Evolutionary conservation across 2,329 filamentous ascomycete genomes (phyloP), one percentile per base, ranked within the genome.

Genomic region (Zymoseptoria crescenta): DNA sequence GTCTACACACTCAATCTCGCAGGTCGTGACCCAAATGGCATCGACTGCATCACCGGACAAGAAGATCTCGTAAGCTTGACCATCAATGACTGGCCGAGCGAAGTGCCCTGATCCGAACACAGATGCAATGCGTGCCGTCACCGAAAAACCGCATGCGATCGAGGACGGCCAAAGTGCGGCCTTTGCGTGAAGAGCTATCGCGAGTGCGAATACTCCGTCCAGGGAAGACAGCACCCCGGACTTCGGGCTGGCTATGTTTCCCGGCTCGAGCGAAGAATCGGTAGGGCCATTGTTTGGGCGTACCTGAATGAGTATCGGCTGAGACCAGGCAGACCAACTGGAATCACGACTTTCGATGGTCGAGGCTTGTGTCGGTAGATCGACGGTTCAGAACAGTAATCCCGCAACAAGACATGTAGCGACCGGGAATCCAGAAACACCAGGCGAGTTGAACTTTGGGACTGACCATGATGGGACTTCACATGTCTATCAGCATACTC

Each of bases 241-340:
- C 45, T 82, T 45, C 76, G 82, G 29, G 81, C 74, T 21, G 74
- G 74, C n/a, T 76, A 75, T 63, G 74, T 76, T 4, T 70, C 72
- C 10, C 64, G 70, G 35, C 61, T 75, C 9, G 74, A 76, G 61
- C 65, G 68, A 55, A 65, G 74, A 28, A 62, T 75, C 55, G 67
- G 73, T 74, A 57, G 10, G 66, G 58, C 24, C 29, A 1, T 13
- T n/a, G 4, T 4, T 45, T 45, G 35, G 29, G 27, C 35, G 24
- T 4, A 8, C 19, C 41, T n/a, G 19, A 54, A 20, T 16, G 19
- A n/a, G 19, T 28, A 60, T 54, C 24, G 28, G 56, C 68, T 49
- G 64, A 71, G n/a, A 52, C 9, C 49, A 29, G 9, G 48, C 58
- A 65, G 64, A 65, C 19, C 64, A 64, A 20, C 61, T 69, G 2